Percentiles rank a stretch among this genome's conserved stretches.
Evolutionary conservation across 257 asterid species (phyloP).

Genomic region (Agastache rugosa): DNA sequence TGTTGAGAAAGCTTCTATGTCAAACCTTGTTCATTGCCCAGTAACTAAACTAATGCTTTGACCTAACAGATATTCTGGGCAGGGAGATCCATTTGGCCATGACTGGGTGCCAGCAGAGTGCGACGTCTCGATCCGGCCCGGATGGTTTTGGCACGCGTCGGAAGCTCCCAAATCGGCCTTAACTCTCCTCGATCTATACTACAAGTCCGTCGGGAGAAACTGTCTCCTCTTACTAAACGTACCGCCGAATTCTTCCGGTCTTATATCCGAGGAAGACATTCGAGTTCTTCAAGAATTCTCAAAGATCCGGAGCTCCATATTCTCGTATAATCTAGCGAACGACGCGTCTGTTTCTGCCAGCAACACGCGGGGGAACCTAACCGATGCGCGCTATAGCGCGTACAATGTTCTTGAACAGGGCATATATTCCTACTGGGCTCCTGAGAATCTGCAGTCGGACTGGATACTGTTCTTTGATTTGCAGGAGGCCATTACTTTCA

Average conservation of each 20-base stretch:
- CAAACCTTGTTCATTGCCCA: background rate
- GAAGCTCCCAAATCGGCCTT: slow-evolving; percentile 81
- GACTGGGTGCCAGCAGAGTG: slow-evolving; percentile 98
- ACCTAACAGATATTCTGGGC: slow-evolving; percentile 60
- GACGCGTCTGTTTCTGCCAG: slow-evolving; percentile 66
- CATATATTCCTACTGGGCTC: slow-evolving; percentile 82
- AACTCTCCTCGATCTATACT: slow-evolving; percentile 85
- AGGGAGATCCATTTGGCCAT: slow-evolving; percentile 83
- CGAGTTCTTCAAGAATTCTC: slow-evolving; percentile 79
- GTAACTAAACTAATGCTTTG: slow-evolving; percentile 11
- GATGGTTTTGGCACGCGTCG: slow-evolving; percentile 98
- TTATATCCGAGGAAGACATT: slow-evolving; percentile 80
- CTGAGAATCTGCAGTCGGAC: slow-evolving; percentile 46
- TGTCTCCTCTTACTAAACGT: slow-evolving; percentile 82
- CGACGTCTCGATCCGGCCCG: slow-evolving; percentile 88
- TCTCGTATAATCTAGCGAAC: slow-evolving; percentile 67
- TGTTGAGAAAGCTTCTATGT: too few relatives aligned
- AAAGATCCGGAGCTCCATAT: slow-evolving; percentile 61
- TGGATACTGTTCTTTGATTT: slow-evolving; percentile 61
- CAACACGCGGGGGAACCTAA: slow-evolving; percentile 63
- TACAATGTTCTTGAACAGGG: slow-evolving; percentile 67
- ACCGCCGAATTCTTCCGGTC: slow-evolving; percentile 96
- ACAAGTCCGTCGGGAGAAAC: slow-evolving; percentile 89
- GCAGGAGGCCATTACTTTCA: slow-evolving; percentile 53
- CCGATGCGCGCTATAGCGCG: slow-evolving; percentile 49